Evolutionary conservation across 208 protist species (phyloP).

Genomic region (Leishmania major): DNA sequence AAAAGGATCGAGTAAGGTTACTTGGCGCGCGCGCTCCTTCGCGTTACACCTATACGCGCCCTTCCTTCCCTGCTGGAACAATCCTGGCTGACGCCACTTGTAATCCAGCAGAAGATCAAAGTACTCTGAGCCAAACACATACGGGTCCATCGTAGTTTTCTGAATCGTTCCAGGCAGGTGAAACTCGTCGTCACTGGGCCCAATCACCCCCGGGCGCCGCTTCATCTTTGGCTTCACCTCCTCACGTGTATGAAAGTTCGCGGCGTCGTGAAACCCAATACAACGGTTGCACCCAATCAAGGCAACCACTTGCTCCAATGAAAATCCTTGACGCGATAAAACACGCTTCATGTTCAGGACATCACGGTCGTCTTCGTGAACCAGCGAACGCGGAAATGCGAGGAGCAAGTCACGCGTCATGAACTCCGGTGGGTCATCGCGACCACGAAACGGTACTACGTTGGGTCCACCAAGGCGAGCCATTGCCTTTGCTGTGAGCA

Average conservation of each 20-base stretch:
- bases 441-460: slow-evolving; percentile 54
- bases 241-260: slow-evolving; percentile 74
- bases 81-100: slow-evolving; percentile 61
- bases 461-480: slow-evolving; percentile 77
- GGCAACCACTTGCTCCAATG: slow-evolving; percentile 77
- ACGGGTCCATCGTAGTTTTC: slow-evolving; percentile 85
- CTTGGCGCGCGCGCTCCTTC: slow-evolving; percentile 67
- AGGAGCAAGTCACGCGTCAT: slow-evolving; percentile 33
- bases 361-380: slow-evolving; percentile 65
- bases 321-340: slow-evolving; percentile 67
- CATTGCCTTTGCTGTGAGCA: slow-evolving; percentile 75
- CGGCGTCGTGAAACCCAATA: slow-evolving; percentile 77
- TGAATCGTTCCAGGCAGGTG: slow-evolving; percentile 51
- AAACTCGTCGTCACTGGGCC: slow-evolving; percentile 50
- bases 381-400: slow-evolving; percentile 40
- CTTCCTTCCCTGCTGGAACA: slow-evolving; percentile 32
- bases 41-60: slow-evolving; percentile 56
- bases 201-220: slow-evolving; percentile 28
- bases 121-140: slow-evolving; percentile 87
- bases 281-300: slow-evolving; percentile 68
- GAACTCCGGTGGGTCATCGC: slow-evolving; percentile 44
- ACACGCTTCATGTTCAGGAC: slow-evolving; percentile 78
- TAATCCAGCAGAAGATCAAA: slow-evolving; percentile 87
- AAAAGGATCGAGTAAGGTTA: slow-evolving; percentile 77
- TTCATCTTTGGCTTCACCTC: slow-evolving; percentile 72